phyloP scores from a whole-genome alignment of 108 stramenopile genomes.

The Parietichytrium sp. region DNA sequence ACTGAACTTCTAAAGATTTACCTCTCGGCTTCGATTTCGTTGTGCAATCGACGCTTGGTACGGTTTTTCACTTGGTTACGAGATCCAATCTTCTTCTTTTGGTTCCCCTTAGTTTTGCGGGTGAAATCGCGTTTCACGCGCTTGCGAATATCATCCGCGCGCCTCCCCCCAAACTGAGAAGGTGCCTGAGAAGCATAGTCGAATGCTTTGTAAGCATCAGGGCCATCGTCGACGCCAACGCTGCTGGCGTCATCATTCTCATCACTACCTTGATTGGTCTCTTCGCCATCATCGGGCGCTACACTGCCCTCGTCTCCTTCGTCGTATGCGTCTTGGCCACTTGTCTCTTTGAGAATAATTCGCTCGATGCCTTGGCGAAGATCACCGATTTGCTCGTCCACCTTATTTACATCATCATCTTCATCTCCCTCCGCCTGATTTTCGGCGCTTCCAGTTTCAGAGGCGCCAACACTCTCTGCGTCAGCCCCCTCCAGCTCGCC shows the following conservation, averaged over 20 bases:
- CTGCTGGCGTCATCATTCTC: not conserved
- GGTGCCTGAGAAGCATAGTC: not conserved
- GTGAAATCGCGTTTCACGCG: not conserved
- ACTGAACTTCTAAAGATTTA: no score
- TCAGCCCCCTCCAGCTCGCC: not conserved
- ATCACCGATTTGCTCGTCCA: no score
- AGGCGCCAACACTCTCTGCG: no score
- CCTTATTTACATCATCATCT: not conserved
- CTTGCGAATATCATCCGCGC: not conserved
- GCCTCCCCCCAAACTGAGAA: no score
- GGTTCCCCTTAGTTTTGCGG: not conserved
- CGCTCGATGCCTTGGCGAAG: no score
- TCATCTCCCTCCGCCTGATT: not conserved
- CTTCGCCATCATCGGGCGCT: no score
- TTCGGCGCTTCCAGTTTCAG: not conserved
- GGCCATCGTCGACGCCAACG: conserved; percentile 19
- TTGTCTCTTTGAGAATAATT: no score
- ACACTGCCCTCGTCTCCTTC: no score
- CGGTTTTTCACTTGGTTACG: not conserved
- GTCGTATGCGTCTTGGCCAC: no score
- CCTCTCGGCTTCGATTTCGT: not conserved
- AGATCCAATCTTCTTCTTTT: not conserved
- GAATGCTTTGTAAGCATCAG: not conserved
- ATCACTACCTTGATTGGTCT: no score
- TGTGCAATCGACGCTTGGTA: not conserved